phyloP scores from a whole-genome alignment of 2,329 filamentous ascomycete genomes.

The Claviceps monticola region DNA sequence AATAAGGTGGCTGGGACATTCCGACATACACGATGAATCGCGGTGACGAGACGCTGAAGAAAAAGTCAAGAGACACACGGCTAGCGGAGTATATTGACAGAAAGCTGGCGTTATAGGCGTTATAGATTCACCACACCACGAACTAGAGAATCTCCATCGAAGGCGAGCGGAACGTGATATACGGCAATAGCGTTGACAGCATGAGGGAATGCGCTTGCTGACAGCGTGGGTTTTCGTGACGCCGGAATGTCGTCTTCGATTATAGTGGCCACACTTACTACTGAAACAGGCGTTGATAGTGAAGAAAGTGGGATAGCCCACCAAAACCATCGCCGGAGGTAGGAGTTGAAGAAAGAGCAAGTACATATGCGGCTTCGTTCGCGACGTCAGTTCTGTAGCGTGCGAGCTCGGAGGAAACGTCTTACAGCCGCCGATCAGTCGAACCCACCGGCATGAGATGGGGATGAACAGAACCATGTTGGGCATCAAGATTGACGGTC shows the following conservation, averaged over 20 bases:
- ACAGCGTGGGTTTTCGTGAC: neutral
- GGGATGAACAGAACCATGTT: constrained; percentile 1
- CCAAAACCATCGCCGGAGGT: neutral
- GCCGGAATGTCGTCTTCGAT: neutral
- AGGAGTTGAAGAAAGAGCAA: neutral
- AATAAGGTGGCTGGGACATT: neutral
- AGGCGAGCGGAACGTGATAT: no score
- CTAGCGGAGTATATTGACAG: neutral
- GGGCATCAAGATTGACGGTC: neutral
- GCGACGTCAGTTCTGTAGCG: neutral
- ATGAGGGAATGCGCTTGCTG: neutral
- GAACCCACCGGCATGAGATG: neutral
- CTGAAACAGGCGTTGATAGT: neutral
- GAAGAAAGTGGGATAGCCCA: neutral
- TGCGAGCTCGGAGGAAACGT: neutral
- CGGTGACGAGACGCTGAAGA: neutral
- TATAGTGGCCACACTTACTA: neutral
- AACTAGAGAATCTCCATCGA: no score
- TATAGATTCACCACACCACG: neutral
- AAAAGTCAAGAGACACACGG: neutral
- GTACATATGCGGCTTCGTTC: no score
- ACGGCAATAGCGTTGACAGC: neutral
- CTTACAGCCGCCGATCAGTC: neutral
- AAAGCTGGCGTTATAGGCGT: neutral
- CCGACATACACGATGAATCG: neutral